A percentile compares a stretch with the other conserved stretches of the same genome.
Evolutionary conservation across 2,329 filamentous ascomycete genomes (phyloP).

Genomic region (Parafenestella ontariensis): DNA sequence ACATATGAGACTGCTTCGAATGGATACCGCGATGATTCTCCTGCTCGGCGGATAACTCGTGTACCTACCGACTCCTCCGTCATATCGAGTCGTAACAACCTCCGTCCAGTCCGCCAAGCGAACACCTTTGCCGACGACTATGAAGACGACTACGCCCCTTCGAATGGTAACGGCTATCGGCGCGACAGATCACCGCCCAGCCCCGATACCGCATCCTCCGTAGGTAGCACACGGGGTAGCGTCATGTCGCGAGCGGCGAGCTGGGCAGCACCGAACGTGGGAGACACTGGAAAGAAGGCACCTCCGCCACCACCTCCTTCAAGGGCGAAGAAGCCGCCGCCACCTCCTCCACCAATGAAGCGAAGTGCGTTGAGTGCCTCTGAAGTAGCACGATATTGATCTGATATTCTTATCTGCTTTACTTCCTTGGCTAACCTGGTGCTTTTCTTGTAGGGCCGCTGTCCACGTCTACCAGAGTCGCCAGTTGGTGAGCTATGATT

Average conservation of each 20-base stretch:
- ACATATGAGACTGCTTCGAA: constrained; percentile 67
- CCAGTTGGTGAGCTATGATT: constrained; percentile 16
- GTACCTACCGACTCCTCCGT: constrained; percentile 63
- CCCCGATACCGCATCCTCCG: constrained; percentile 54
- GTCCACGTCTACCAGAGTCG: constrained; percentile 18
- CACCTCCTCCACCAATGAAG: constrained; percentile 70
- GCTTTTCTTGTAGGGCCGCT: constrained; percentile 21
- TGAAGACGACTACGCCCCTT: constrained; percentile 41
- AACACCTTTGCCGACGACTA: constrained; percentile 47
- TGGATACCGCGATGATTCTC: constrained; percentile 60
- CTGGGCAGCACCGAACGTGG: constrained; percentile 50
- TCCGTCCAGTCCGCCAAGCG: constrained; percentile 51
- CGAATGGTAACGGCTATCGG: constrained; percentile 36
- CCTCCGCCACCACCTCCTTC: constrained; percentile 66
- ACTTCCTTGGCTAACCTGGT: constrained; percentile 18
- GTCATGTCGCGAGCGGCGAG: constrained; percentile 60
- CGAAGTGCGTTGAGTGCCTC: constrained; percentile 57
- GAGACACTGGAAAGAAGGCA: constrained; percentile 56
- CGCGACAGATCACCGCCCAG: constrained; percentile 59
- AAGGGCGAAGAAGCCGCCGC: constrained; percentile 69
- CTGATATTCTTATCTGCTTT: constrained; percentile 6
- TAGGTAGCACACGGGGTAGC: constrained; percentile 53
- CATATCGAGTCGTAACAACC: constrained; percentile 56
- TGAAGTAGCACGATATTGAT: constrained; percentile 46
- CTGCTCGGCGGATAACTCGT: constrained; percentile 58